Conservation (phyloP, 1,139 yeast species). For the Sugiyamaella novakii region DNA sequence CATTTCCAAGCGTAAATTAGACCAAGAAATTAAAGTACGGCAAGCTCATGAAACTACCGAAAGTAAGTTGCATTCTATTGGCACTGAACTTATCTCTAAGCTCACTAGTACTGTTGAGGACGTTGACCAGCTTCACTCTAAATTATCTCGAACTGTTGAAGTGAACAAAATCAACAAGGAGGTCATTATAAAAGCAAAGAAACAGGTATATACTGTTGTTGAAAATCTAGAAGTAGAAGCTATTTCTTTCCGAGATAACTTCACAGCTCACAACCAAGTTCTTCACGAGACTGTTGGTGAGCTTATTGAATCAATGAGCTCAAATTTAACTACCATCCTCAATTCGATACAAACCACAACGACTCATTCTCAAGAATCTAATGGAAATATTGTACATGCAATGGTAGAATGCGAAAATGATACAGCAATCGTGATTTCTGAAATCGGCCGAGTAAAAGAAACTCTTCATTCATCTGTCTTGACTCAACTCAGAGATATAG, state of each 20-base stretch:
- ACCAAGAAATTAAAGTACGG: constrained; percentile 34
- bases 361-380: constrained; percentile 5
- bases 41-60: constrained; percentile 41
- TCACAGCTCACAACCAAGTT: constrained; percentile 6
- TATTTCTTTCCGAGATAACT: neutral
- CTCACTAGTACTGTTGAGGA: constrained; percentile 8
- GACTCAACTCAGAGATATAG: neutral
- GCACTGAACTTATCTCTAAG: constrained; percentile 23
- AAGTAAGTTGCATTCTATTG: constrained; percentile 34
- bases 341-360: constrained; percentile 2
- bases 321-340: neutral
- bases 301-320: constrained; percentile 10
- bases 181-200: constrained; percentile 3
- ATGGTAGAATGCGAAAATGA: constrained; percentile 6
- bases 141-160: neutral
- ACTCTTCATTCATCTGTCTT: constrained; percentile 2
- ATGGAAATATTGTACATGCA: constrained; percentile 7
- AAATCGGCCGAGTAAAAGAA: constrained; percentile 7
- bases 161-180: constrained; percentile 2
- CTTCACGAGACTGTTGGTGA: constrained; percentile 5
- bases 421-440: constrained; percentile 1
- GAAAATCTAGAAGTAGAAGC: constrained; percentile 3
- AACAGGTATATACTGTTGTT: neutral
- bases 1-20: constrained; percentile 29
- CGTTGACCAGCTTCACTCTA: constrained; percentile 8